phyloP scores from a whole-genome alignment of 2,329 filamentous ascomycete species.

The Malbranchea cinnamomea region DNA sequence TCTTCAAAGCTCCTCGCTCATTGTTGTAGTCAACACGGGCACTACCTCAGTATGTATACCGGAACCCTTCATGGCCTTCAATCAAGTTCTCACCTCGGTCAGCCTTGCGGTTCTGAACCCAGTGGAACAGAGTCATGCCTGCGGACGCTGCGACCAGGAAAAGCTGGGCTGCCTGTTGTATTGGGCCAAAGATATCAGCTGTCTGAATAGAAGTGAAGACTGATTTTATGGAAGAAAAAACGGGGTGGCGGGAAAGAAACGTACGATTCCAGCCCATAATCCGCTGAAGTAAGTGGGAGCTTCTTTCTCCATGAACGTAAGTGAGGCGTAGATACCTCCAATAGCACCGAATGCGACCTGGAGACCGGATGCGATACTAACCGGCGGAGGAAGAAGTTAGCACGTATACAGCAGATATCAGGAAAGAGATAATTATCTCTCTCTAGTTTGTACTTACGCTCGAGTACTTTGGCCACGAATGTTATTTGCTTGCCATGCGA shows the following conservation, averaged over 20 bases:
- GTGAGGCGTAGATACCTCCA: constrained; percentile 13
- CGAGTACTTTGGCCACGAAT: constrained; percentile 36
- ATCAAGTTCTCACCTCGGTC: constrained; percentile 20
- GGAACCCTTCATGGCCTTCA: constrained; percentile 20
- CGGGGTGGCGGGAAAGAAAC: too few species aligned
- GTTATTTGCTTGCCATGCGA: constrained; percentile 69
- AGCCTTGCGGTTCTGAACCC: constrained; percentile 18
- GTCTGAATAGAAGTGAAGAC: not conserved
- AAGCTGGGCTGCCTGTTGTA: constrained; percentile 8
- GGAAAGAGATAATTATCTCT: constrained; percentile 7
- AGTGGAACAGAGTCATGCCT: constrained; percentile 17
- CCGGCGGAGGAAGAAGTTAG: constrained; percentile 9
- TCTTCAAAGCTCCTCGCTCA: too few species aligned
- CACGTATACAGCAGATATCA: constrained; percentile 10
- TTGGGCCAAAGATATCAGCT: not conserved
- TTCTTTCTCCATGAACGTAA: constrained; percentile 13
- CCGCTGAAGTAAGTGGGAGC: constrained; percentile 13
- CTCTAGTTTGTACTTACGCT: constrained; percentile 11
- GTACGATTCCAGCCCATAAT: constrained; percentile 11
- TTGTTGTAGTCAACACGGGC: too few species aligned
- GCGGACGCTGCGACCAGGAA: constrained; percentile 14
- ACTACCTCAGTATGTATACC: too few species aligned
- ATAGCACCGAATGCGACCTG: constrained; percentile 10
- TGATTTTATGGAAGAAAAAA: not conserved
- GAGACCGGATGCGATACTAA: constrained; percentile 10